Evolutionary conservation across 306 rosid species (phyloP), one percentile per base, ranked within the genome.

Genomic region (Medicago ruthenica): DNA sequence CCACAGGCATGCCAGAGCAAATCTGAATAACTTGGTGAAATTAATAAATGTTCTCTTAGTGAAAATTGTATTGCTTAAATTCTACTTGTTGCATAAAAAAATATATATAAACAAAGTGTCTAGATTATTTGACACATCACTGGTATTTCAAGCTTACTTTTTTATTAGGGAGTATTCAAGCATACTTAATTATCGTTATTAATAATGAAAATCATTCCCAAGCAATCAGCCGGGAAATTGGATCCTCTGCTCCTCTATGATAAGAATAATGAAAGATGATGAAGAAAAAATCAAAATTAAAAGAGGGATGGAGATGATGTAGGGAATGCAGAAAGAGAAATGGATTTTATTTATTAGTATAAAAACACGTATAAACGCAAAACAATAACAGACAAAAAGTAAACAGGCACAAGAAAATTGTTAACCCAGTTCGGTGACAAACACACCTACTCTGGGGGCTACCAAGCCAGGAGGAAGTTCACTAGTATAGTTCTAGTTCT

Each of bases 1-100:
- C 20, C 11, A 34, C 61, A 77, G 77, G 67, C 74, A 72, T 24
- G 54, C 66, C 67, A 39, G 79, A 67, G n/a, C 37, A 77, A 21
- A 58, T 50, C 16, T 72, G 37, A 72, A 58, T 61, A 68, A 21
- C 40, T 42, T 21, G 11, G 37, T 13, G 6, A 66, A 67, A 13
- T 20, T 20, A 18, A 40, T 17, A 39, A 39, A 39, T 65, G 31
- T 39, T 37, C 12, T 64, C 7, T 10, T 14, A 16, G 70, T 39
- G n/a, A 41, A 41, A 39, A 8, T 2, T 6, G 70, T 64, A 67
- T 67, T 67, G 53, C 71, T 67, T 20, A n/a, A n/a, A n/a, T 62
- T 62, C 11, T 62, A 62, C 68, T 34, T 24, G 9, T 31, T 62
- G 44, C 1, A n/a, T 44, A 34, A 55, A 9, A 20, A 55, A 54